Conservation (phyloP, 495 filamentous ascomycete genomes). For the Halenospora varia region DNA sequence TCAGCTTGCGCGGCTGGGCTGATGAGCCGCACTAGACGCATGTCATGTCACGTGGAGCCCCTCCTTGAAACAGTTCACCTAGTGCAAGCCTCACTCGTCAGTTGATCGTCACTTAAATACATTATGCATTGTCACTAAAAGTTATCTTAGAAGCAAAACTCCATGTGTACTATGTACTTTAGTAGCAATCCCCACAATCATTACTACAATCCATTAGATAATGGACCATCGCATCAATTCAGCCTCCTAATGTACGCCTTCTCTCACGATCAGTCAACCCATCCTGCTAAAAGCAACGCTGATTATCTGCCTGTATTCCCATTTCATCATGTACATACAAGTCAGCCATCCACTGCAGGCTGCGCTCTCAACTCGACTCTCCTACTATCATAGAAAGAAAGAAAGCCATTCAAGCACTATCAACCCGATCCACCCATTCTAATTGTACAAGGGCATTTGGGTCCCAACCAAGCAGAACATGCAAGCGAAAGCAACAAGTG, state of each 20-base stretch:
- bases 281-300: conserved; percentile 12
- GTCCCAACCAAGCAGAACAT: conserved; percentile 17
- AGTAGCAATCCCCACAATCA: conserved; percentile 14
- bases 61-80: background rate
- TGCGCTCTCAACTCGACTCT: background rate
- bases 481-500: conserved; percentile 2
- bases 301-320: background rate
- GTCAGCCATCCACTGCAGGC: background rate
- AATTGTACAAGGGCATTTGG: background rate
- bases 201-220: conserved; percentile 13
- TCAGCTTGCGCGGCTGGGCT: conserved; percentile 14
- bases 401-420: background rate
- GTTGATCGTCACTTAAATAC: too few species aligned
- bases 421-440: background rate
- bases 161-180: conserved; percentile 13
- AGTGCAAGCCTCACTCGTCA: too few species aligned
- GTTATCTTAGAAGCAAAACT: conserved; percentile 2
- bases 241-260: background rate
- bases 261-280: background rate
- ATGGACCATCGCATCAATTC: background rate
- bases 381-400: background rate
- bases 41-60: background rate
- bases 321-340: conserved; percentile 19
- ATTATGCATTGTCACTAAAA: background rate
- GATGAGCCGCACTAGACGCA: conserved; percentile 4